Evolutionary conservation across 768 basidiomycete species (phyloP).

Genomic region (Suillus luteus): DNA sequence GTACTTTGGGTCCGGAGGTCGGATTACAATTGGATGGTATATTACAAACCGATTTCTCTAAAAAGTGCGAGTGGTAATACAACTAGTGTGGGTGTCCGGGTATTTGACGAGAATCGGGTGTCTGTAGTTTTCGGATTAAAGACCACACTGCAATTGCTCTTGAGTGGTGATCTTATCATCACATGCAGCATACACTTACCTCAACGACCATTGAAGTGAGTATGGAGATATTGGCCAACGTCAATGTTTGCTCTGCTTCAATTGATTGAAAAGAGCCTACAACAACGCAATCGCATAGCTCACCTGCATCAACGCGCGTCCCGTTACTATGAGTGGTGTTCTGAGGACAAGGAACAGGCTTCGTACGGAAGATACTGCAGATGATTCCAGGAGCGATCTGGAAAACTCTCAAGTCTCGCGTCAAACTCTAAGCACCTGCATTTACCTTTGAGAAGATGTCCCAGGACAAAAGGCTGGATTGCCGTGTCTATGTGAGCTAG

Average conservation of each 20-base stretch:
- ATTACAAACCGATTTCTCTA: not conserved
- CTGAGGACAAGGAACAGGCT: slow-evolving; percentile 30
- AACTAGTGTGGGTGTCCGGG: not conserved
- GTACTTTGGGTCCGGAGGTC: no score
- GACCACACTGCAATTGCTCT: not conserved
- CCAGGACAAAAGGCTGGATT: slow-evolving; percentile 35
- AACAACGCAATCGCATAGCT: not conserved
- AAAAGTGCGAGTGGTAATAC: slow-evolving; percentile 2
- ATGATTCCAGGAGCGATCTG: slow-evolving; percentile 49
- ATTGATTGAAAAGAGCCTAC: not conserved
- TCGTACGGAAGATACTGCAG: slow-evolving; percentile 46
- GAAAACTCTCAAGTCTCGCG: slow-evolving; percentile 11
- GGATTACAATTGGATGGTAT: not conserved
- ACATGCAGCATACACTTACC: slow-evolving; percentile 15
- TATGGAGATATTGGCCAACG: slow-evolving; percentile 15
- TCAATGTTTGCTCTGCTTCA: slow-evolving; percentile 3
- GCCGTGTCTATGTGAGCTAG: slow-evolving; percentile 6
- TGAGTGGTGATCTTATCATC: not conserved
- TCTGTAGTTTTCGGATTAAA: not conserved
- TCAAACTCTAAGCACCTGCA: slow-evolving; percentile 14
- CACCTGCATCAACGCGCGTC: slow-evolving; percentile 3
- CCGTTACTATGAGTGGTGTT: slow-evolving; percentile 17
- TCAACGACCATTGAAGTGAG: slow-evolving; percentile 23
- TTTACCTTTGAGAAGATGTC: slow-evolving; percentile 26
- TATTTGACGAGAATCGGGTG: not conserved